A percentile compares a stretch with the other conserved stretches of the same genome.
phyloP scores from a whole-genome alignment of 805 yeast species.

The Nakazawaea peltata region DNA sequence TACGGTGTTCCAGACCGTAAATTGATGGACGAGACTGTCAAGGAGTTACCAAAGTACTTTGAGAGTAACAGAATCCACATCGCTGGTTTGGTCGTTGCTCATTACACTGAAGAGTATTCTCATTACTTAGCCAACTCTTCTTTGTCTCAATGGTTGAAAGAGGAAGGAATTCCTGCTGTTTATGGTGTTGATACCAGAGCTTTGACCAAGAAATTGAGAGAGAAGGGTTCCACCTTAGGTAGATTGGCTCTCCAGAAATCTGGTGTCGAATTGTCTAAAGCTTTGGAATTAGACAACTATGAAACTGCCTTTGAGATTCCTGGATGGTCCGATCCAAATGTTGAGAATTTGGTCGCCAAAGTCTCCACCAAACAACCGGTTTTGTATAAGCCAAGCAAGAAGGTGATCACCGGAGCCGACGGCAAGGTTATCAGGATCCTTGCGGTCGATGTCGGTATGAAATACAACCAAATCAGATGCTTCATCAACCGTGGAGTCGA shows the following conservation, averaged over 20 bases:
- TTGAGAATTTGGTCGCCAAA: conserved; percentile 81
- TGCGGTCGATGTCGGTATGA: conserved; percentile 97
- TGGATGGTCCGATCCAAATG: conserved; percentile 91
- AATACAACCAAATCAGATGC: conserved; percentile 95
- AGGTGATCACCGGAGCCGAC: conserved; percentile 49
- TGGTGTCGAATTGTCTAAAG: conserved; percentile 22
- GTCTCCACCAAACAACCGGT: conserved; percentile 78
- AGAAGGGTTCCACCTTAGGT: conserved; percentile 88
- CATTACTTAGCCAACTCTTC: conserved; percentile 92
- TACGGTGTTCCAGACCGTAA: conserved; percentile 97
- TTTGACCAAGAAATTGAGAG: conserved; percentile 87
- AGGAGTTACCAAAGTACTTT: conserved; percentile 80
- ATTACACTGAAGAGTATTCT: conserved; percentile 92
- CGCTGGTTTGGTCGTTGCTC: conserved; percentile 95
- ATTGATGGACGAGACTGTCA: conserved; percentile 63
- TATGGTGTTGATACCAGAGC: conserved; percentile 98
- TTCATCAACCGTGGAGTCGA: conserved; percentile 95
- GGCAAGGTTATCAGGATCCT: conserved; percentile 78
- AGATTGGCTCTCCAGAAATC: conserved; percentile 62
- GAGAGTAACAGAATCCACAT: conserved; percentile 90
- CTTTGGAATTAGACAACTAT: conserved; percentile 43
- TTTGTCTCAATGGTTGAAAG: conserved; percentile 87
- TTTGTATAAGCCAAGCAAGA: conserved; percentile 58
- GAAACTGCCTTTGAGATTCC: conserved; percentile 57
- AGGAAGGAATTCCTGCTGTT: conserved; percentile 88